Evolutionary conservation across 352 stramenopile genomes (phyloP).

Genomic region (Phytophthora melonis): DNA sequence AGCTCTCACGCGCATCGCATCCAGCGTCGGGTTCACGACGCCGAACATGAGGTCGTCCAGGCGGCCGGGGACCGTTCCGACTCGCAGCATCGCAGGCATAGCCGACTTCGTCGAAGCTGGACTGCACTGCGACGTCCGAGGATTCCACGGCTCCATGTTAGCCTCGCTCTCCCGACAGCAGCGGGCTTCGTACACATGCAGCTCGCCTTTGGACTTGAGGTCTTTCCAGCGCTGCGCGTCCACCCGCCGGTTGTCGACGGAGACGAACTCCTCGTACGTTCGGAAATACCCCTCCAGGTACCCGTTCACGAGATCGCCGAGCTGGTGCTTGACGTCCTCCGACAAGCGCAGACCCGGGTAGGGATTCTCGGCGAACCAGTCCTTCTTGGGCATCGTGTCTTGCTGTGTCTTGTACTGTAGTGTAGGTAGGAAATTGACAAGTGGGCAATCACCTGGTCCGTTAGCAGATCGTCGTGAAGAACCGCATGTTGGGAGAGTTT

Average conservation of each 20-base stretch:
- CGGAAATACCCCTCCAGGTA: constrained; percentile 43
- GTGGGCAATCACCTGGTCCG: background rate
- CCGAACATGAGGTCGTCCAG: constrained; percentile 52
- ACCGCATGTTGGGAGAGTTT: background rate
- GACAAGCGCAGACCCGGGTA: constrained; percentile 41
- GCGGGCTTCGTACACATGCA: constrained; percentile 55
- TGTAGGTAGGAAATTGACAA: background rate
- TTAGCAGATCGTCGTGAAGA: background rate
- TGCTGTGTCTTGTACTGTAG: background rate
- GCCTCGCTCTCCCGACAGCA: background rate
- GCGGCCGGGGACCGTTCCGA: constrained; percentile 26
- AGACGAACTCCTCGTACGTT: constrained; percentile 53
- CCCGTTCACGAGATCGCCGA: constrained; percentile 39
- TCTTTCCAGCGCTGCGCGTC: constrained; percentile 52
- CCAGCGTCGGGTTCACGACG: constrained; percentile 36
- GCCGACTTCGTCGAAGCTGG: background rate
- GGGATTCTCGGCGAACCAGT: constrained; percentile 38
- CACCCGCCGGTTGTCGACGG: constrained; percentile 35
- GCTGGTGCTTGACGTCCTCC: constrained; percentile 26
- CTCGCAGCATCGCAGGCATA: constrained; percentile 31
- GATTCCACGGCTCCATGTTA: background rate
- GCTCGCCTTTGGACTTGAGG: constrained; percentile 47
- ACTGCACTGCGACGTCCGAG: background rate
- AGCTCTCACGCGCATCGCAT: constrained; percentile 42
- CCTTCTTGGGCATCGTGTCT: constrained; percentile 29